A percentile compares a stretch with the other conserved stretches of the same genome.
These are phyloP conservation scores for Halophytophthora batemanensis DNA, from an alignment of 352 stramenopile species.

Conservation along the genomic window DNA sequence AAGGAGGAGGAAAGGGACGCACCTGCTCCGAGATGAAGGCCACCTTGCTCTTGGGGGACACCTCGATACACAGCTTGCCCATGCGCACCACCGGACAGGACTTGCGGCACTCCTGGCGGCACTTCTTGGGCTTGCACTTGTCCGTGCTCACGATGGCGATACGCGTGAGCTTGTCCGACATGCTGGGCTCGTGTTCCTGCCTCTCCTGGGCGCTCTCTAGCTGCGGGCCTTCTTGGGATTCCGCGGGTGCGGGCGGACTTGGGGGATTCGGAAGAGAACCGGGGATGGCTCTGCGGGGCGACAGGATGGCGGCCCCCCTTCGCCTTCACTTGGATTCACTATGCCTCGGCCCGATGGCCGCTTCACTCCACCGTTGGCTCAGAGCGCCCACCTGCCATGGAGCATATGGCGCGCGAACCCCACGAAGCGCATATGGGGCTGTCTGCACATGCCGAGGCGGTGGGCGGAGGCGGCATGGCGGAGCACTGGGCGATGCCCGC, in stretches of 20 bases:
- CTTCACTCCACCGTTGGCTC: conserved; percentile 13
- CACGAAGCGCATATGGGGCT: no score
- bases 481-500: no score
- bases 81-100: conserved; percentile 98
- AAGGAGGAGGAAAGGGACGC: no score
- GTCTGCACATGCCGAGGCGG: no score
- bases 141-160: conserved; percentile 98
- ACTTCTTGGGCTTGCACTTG: conserved; percentile 99
- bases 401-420: no score
- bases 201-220: conserved; percentile 29
- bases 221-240: conserved; percentile 21
- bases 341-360: conserved; percentile 7
- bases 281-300: neutral
- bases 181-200: conserved; percentile 11
- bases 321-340: conserved; percentile 14
- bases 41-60: conserved; percentile 95
- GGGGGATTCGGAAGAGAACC: no score
- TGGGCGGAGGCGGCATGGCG: no score
- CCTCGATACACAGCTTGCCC: conserved; percentile 99
- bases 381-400: conserved; percentile 16
- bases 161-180: conserved; percentile 94
- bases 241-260: no score
- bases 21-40: conserved; percentile 96
- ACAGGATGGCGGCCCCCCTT: conserved; percentile 9
- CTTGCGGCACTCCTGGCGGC: conserved; percentile 98